Conservation (phyloP, 2,329 filamentous ascomycete species). For the Phyllosticta citriasiana region DNA sequence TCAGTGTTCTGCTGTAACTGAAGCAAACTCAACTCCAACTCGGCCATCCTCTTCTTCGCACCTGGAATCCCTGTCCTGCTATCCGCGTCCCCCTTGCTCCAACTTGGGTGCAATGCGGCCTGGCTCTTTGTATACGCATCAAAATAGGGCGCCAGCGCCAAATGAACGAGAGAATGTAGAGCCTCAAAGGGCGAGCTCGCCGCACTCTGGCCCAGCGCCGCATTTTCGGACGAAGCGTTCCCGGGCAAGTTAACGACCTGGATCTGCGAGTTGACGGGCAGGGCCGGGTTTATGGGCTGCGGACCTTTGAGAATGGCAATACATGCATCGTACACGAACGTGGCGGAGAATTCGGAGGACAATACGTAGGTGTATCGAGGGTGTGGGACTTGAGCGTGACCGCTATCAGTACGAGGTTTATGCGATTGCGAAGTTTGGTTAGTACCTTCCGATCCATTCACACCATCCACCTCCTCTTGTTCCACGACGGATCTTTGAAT, state of each 20-base stretch:
- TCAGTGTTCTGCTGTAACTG: slow-evolving; percentile 97
- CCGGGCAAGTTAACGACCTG: slow-evolving; percentile 89
- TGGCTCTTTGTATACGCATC: slow-evolving; percentile 79
- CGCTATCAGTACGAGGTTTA: background rate
- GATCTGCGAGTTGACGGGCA: slow-evolving; percentile 78
- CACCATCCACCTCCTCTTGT: slow-evolving; percentile 18
- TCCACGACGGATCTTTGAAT: slow-evolving; percentile 62
- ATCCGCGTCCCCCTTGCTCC: slow-evolving; percentile 73
- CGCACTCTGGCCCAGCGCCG: slow-evolving; percentile 59
- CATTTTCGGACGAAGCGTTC: slow-evolving; percentile 57
- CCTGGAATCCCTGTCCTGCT: slow-evolving; percentile 90
- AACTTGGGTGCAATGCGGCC: slow-evolving; percentile 31
- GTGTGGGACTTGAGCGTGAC: slow-evolving; percentile 23
- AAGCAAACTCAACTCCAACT: slow-evolving; percentile 79
- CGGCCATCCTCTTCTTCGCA: slow-evolving; percentile 94
- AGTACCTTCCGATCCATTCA: slow-evolving; percentile 24
- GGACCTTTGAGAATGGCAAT: slow-evolving; percentile 86
- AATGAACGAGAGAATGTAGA: slow-evolving; percentile 82
- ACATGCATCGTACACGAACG: slow-evolving; percentile 70
- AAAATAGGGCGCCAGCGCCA: slow-evolving; percentile 89
- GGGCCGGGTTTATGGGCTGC: slow-evolving; percentile 70
- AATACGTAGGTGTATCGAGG: slow-evolving; percentile 63
- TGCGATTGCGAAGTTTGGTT: slow-evolving; percentile 21
- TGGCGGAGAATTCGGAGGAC: slow-evolving; percentile 70
- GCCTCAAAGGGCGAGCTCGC: slow-evolving; percentile 81